Base-by-base conservation (phyloP, 257 asterid species). In the Handroanthus guayacan region DNA sequence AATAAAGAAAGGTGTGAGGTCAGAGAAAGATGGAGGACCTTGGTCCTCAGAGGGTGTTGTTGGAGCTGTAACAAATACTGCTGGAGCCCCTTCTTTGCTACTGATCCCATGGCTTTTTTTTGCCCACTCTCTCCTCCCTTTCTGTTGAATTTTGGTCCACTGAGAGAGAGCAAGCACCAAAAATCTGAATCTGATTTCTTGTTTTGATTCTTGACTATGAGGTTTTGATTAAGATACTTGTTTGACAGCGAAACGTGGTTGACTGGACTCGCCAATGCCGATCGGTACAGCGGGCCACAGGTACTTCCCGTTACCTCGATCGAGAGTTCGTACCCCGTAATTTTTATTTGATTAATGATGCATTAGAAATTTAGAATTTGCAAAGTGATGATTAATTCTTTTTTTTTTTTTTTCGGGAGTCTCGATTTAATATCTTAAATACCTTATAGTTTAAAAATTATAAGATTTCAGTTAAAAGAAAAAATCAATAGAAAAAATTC, bases 1-100 rank as follows among this genome's bases (percentile, higher is more conserved):
- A 64, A 44, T 34, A 8, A 20, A 38, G 36, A 5, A 5, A 3
- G 1, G 12, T 4, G 34, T 38, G 36, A 56, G 41, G 16, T 56
- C 37, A 12, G 18, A 25, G 48, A 62, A 48, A 20, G 64, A 67
- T 79, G 38, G 38, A 7, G 25, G 48, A 89, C 96, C 85, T 93
- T 93, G 68, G 98, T 93, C 81, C 97, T 83, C 74, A 93, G 81
- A 17, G 97, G 98, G 75, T 93, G 92, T 72, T 84, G 82, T 65
- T 91, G 95, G 71, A 93, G 98, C 85, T 91, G 95, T 6, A 44
- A 7, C 75, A 93, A 48, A 75, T 93, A 93, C 81, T 85, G 86
- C 9, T 93, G 87, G 60, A 91, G 76, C 9, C 95, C 88, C 77
- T 79, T 87, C 86, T 91, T 91, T 3, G 93, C 96, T 12, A 86